phyloP scores from a whole-genome alignment of 2,329 filamentous ascomycete species.

The Cryphonectria nitschkei region DNA sequence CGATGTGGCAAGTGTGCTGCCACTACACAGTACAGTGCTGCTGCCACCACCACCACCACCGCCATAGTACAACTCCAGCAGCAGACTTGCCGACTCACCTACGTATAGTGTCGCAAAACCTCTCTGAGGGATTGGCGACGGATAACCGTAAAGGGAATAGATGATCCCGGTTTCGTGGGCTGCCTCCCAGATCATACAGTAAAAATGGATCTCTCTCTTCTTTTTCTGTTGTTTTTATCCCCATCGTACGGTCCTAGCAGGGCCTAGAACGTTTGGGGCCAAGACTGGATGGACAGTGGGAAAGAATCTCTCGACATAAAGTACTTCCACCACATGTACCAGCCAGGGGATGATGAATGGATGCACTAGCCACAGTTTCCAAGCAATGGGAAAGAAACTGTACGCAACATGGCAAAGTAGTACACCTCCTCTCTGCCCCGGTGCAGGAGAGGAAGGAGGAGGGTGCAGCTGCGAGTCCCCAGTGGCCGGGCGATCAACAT shows the following conservation, averaged over 20 bases:
- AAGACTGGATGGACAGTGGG: too few species aligned
- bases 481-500: conserved; percentile 5
- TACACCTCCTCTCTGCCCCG: too few species aligned
- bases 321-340: not conserved
- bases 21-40: too few species aligned
- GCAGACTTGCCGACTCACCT: not conserved
- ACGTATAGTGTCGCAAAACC: not conserved
- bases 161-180: not conserved
- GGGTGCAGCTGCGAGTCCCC: not conserved
- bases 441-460: too few species aligned
- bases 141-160: not conserved
- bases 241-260: too few species aligned
- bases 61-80: not conserved
- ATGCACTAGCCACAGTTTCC: not conserved
- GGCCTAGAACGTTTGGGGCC: not conserved
- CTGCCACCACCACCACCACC: too few species aligned
- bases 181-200: not conserved
- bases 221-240: too few species aligned
- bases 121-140: not conserved
- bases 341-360: not conserved
- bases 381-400: not conserved
- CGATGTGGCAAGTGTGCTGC: not conserved
- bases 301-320: not conserved
- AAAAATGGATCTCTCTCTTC: not conserved
- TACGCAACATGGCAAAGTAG: not conserved